These are phyloP conservation scores for Colletotrichum sp. DNA, from an alignment of 2,329 filamentous ascomycete species.

Conservation along the genomic window DNA sequence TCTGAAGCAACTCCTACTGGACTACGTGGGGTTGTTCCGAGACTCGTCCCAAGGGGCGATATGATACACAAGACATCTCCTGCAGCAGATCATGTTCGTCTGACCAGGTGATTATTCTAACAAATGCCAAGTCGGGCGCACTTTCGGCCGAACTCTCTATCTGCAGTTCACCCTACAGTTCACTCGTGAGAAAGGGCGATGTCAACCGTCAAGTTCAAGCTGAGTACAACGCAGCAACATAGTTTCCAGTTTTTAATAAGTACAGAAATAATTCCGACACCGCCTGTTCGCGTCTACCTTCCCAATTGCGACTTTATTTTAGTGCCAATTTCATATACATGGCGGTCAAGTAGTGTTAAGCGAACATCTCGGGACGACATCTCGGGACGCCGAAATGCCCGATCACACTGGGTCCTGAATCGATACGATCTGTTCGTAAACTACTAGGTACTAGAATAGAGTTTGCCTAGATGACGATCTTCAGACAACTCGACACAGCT, in stretches of 20 bases:
- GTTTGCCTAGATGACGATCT: neutral
- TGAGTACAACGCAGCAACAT: neutral
- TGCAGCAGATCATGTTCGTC: neutral
- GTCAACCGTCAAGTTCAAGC: neutral
- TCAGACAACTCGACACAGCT: neutral
- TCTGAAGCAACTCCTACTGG: neutral
- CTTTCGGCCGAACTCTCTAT: neutral
- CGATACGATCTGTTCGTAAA: neutral
- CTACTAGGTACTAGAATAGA: neutral
- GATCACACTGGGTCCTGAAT: neutral
- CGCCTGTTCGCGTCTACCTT: neutral
- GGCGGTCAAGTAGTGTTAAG: neutral
- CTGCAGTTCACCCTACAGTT: neutral
- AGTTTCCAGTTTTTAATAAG: neutral
- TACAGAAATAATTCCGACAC: neutral
- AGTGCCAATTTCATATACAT: neutral
- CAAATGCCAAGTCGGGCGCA: neutral
- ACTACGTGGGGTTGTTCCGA: neutral
- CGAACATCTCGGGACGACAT: neutral
- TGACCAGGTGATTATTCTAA: neutral
- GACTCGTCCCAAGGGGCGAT: neutral
- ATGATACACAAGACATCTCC: neutral
- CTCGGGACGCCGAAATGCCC: neutral
- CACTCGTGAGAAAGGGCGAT: neutral
- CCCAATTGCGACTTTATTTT: neutral